phyloP scores from a whole-genome alignment of 352 stramenopile genomes.

The Pythium monospermum region DNA sequence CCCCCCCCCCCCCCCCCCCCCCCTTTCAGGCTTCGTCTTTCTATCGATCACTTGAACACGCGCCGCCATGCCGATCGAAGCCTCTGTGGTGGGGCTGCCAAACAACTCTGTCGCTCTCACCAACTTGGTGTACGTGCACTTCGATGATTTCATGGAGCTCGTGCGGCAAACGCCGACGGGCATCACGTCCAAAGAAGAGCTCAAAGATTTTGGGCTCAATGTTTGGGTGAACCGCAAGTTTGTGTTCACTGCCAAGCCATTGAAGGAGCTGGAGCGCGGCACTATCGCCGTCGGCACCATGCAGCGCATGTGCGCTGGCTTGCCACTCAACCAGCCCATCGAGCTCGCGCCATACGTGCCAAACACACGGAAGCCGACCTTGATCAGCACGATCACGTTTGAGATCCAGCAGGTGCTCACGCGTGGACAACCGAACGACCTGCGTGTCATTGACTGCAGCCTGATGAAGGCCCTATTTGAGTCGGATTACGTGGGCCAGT shows the following conservation, averaged over 20 bases:
- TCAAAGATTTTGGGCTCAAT: slow-evolving; percentile 69
- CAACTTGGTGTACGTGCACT: slow-evolving; percentile 77
- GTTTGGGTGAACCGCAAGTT: slow-evolving; percentile 83
- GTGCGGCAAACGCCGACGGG: slow-evolving; percentile 56
- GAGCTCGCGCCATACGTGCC: slow-evolving; percentile 63
- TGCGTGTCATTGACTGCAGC: slow-evolving; percentile 68
- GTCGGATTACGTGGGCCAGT: slow-evolving; percentile 63
- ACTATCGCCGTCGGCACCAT: slow-evolving; percentile 67
- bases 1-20: background rate
- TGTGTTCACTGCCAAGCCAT: slow-evolving; percentile 68
- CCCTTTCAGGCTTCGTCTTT: background rate
- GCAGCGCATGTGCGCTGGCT: slow-evolving; percentile 70
- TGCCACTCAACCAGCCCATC: slow-evolving; percentile 62
- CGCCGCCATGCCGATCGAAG: slow-evolving; percentile 51
- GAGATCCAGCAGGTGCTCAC: slow-evolving; percentile 79
- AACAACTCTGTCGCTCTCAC: slow-evolving; percentile 79
- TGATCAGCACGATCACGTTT: slow-evolving; percentile 72
- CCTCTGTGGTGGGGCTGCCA: slow-evolving; percentile 55
- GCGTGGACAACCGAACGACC: slow-evolving; percentile 48
- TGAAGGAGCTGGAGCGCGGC: slow-evolving; percentile 56
- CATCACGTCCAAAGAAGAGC: slow-evolving; percentile 61
- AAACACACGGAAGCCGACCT: slow-evolving; percentile 25
- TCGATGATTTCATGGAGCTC: slow-evolving; percentile 70
- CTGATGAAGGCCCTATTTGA: slow-evolving; percentile 68
- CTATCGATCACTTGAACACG: too few relatives aligned